A percentile compares a stretch with the other conserved stretches of the same genome.
phyloP scores from a whole-genome alignment of 139 green algal species.

The Closterium sp. region DNA sequence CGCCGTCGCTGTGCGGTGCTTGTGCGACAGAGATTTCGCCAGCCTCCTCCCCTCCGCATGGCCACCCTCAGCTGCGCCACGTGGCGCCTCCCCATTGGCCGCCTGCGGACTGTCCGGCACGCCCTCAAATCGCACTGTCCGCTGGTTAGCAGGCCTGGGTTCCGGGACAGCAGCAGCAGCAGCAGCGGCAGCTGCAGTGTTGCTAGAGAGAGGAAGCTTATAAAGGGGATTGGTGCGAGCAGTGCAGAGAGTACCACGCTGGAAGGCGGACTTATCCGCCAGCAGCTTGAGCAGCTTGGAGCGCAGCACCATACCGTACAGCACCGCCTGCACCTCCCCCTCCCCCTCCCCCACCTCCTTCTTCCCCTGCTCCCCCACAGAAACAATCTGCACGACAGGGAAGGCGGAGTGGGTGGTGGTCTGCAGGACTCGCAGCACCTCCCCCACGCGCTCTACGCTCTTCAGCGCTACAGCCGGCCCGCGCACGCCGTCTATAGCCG shows the following conservation, averaged over 20 bases:
- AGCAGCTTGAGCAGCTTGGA: slow-evolving; percentile 52
- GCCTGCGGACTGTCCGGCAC: neutral
- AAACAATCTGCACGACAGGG: neutral
- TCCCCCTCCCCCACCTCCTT: neutral
- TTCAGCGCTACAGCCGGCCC: neutral
- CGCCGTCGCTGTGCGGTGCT: neutral
- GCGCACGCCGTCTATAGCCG: neutral
- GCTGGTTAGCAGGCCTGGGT: no score
- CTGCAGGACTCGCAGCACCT: slow-evolving; percentile 12
- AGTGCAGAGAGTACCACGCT: neutral
- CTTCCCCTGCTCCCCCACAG: neutral
- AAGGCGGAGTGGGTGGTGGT: slow-evolving; percentile 24
- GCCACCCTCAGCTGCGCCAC: neutral
- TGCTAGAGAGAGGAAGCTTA: neutral
- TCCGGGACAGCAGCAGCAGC: neutral
- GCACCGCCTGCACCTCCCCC: neutral
- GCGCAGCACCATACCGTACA: slow-evolving; percentile 29
- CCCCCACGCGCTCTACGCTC: slow-evolving; percentile 21
- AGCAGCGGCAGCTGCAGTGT: neutral
- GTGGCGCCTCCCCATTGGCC: neutral
- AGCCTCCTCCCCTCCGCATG: neutral
- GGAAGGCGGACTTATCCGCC: neutral
- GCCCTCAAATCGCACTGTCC: neutral
- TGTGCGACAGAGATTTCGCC: neutral
- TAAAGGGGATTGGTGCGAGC: neutral